phyloP scores from a whole-genome alignment of 169 alveolate species.

The Eimeria necatrix region DNA sequence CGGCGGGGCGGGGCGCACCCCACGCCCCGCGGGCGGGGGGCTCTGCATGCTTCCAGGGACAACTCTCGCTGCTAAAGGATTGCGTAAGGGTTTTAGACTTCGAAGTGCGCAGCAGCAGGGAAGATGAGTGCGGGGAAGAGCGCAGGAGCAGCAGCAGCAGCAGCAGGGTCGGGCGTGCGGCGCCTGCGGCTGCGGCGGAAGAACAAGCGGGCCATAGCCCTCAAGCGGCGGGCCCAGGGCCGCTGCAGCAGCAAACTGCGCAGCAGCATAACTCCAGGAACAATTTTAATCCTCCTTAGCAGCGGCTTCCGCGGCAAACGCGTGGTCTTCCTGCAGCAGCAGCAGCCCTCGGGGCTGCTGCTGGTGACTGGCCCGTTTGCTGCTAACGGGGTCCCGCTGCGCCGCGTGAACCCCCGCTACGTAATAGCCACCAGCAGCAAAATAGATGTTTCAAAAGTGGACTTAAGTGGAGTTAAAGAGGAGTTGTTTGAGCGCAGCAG shows the following conservation, averaged over 20 bases:
- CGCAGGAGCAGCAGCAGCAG: slow-evolving; percentile 44
- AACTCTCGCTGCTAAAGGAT: neutral
- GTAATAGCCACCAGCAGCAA: slow-evolving; percentile 97
- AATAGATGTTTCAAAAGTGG: slow-evolving; percentile 89
- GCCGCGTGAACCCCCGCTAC: slow-evolving; percentile 98
- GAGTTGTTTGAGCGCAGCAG: slow-evolving; percentile 87
- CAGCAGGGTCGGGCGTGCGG: slow-evolving; percentile 9
- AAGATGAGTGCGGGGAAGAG: slow-evolving; percentile 16
- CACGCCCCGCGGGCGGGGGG: slow-evolving; percentile 13
- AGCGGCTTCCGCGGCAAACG: slow-evolving; percentile 99
- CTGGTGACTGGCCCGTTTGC: slow-evolving; percentile 98
- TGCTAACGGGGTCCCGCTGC: slow-evolving; percentile 98
- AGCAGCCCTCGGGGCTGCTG: slow-evolving; percentile 94
- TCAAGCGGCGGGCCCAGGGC: slow-evolving; percentile 52
- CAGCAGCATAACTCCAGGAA: slow-evolving; percentile 84
- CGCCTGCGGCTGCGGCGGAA: slow-evolving; percentile 56
- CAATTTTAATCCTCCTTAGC: slow-evolving; percentile 96
- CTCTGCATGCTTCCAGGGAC: slow-evolving; percentile 11
- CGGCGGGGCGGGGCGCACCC: neutral
- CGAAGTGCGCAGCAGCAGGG: neutral
- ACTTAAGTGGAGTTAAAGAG: slow-evolving; percentile 89
- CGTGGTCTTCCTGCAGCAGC: slow-evolving; percentile 97
- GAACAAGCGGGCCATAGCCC: slow-evolving; percentile 1
- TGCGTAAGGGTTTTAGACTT: neutral
- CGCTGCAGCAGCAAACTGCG: slow-evolving; percentile 77